Conservation (phyloP, 2,329 filamentous ascomycete species). For the Beauveria brongniartii region DNA sequence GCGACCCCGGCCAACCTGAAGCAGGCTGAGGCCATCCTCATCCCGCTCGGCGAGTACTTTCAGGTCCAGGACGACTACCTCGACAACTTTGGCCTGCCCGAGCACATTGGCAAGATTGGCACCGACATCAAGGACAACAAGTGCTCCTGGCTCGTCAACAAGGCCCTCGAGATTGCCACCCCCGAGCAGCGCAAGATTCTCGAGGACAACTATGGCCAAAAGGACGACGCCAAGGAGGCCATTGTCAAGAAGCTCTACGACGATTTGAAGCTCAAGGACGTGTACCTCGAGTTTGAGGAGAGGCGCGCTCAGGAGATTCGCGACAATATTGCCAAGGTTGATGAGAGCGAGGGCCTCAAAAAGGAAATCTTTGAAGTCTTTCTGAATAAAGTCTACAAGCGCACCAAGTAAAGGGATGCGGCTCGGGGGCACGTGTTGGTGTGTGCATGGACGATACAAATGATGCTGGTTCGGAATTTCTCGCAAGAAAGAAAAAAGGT, state of each 20-base stretch:
- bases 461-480: not conserved
- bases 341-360: constrained; percentile 84
- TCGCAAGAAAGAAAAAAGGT: not conserved
- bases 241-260: constrained; percentile 83
- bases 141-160: constrained; percentile 97
- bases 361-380: constrained; percentile 85
- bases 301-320: constrained; percentile 71
- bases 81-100: constrained; percentile 90
- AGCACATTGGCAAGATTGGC: constrained; percentile 94
- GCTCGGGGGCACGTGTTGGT: not conserved
- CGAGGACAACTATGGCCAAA: constrained; percentile 88
- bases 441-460: not conserved
- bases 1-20: constrained; percentile 85
- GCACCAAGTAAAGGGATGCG: constrained; percentile 66
- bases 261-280: constrained; percentile 73
- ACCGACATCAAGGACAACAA: constrained; percentile 99
- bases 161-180: constrained; percentile 72
- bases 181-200: constrained; percentile 82
- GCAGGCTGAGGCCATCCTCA: constrained; percentile 83
- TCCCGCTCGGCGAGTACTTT: constrained; percentile 98
- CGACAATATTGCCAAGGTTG: constrained; percentile 65
- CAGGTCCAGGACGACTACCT: constrained; percentile 98
- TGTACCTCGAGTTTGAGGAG: constrained; percentile 87
- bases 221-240: constrained; percentile 75
- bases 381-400: constrained; percentile 95